Base-by-base conservation (phyloP, 257 asterid species). In the Nicotiana otophora region DNA sequence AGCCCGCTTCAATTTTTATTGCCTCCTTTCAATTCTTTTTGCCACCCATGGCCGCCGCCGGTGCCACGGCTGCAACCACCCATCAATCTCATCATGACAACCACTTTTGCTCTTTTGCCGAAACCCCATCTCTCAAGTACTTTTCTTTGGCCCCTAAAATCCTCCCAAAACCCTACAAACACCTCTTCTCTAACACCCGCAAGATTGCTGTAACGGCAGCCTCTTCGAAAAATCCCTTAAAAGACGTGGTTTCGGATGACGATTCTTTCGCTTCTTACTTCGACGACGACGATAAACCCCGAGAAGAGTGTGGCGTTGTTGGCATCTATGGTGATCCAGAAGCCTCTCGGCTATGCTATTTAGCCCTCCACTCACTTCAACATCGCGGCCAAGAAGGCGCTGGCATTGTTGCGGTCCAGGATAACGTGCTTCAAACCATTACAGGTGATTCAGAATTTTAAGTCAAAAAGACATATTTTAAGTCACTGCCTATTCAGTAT, bases 301-400 rank as follows among this genome's bases (percentile, higher is more conserved):
- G 99, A 19, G 99, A 95, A 75, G 99, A 95, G 84, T 95, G 99
- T 80, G 99, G 99, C 9, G 97, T 95, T 1, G 98, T 95, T 8
- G 99, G 99, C 46, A 92, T 95, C 61, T 95, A 92, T 67, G 98
- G 98, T 61, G 99, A 95, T 89, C 89, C 98, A 0, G 98, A 95
- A 85, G 97, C 99, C 23, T 87, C 99, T 39, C 97, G 99, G 6
- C 93, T 95, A 68, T 84, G 93, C 83, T 95, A 93, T 77, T 85
- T 93, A 17, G 92, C 99, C 4, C 97, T 92, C 51, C 98, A 95
- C 86, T 93, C 98, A 4, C 97, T 95, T 46, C 98, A 95, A 86
- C 98, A 95, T 86, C 95, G 98, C 33, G 98, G 98, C 20, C 98
- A 95, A 70, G 98, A 93, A 81, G 98, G 98, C 20, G 98, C 98